These are phyloP conservation scores for Boletus coccyginus DNA, from an alignment of 768 basidiomycete species.

Conservation along the genomic window DNA sequence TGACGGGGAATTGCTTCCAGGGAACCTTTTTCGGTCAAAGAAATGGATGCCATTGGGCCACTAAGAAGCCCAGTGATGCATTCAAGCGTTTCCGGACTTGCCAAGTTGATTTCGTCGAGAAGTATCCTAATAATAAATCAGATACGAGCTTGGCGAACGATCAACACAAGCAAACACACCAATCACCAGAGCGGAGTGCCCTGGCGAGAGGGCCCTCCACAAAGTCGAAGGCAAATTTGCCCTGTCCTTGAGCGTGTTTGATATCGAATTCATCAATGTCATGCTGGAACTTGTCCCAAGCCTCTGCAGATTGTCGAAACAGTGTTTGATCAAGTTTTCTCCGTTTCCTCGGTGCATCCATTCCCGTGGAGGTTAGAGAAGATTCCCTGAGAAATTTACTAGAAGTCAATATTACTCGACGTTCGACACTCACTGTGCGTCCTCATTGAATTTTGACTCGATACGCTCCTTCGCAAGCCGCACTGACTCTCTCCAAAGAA, in stretches of 20 bases:
- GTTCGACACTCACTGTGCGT: slow-evolving; percentile 20
- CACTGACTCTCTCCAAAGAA: slow-evolving; percentile 78
- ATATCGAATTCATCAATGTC: slow-evolving; percentile 81
- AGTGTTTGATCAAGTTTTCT: slow-evolving; percentile 54
- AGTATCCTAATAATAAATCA: slow-evolving; percentile 61
- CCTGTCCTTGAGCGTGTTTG: slow-evolving; percentile 83
- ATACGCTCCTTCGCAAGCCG: slow-evolving; percentile 69
- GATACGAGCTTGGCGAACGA: background rate
- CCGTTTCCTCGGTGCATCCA: slow-evolving; percentile 61
- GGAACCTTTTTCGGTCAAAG: slow-evolving; percentile 90
- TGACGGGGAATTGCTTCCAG: slow-evolving; percentile 89
- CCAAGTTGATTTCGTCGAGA: slow-evolving; percentile 94
- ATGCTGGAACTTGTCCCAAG: slow-evolving; percentile 67
- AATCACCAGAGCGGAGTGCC: slow-evolving; percentile 84
- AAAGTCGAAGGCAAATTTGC: slow-evolving; percentile 91
- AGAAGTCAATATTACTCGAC: background rate
- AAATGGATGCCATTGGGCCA: slow-evolving; percentile 83
- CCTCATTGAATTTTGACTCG: slow-evolving; percentile 32
- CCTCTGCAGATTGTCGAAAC: slow-evolving; percentile 43
- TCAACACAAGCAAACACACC: slow-evolving; percentile 50
- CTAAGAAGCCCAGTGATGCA: slow-evolving; percentile 86
- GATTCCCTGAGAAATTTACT: slow-evolving; percentile 10
- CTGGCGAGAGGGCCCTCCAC: slow-evolving; percentile 95
- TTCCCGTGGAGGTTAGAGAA: slow-evolving; percentile 32
- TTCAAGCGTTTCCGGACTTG: slow-evolving; percentile 91